Percentiles rank a stretch among this genome's conserved stretches.
phyloP scores from a whole-genome alignment of 2,329 filamentous ascomycete species.

The Cercospora berteroae region DNA sequence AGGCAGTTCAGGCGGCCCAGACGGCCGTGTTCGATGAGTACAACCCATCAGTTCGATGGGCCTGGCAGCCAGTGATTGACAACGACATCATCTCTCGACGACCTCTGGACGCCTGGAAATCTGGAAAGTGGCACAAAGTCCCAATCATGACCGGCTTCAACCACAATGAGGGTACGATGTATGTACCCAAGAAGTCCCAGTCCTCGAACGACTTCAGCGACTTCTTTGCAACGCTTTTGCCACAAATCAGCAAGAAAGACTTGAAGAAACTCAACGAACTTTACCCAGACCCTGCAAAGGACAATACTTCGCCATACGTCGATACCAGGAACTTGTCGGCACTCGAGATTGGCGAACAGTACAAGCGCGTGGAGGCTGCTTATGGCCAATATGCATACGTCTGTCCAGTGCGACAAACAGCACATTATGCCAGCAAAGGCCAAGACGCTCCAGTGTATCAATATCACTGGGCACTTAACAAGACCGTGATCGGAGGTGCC shows the following conservation, averaged over 20 bases:
- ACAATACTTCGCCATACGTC: constrained; percentile 44
- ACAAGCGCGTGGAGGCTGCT: constrained; percentile 57
- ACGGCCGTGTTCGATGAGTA: constrained; percentile 47
- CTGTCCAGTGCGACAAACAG: constrained; percentile 62
- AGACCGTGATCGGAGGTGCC: constrained; percentile 34
- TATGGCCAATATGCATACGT: constrained; percentile 66
- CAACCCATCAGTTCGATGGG: constrained; percentile 50
- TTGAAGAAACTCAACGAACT: constrained; percentile 56
- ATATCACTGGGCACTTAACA: constrained; percentile 61
- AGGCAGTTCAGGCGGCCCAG: constrained; percentile 42
- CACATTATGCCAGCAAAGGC: constrained; percentile 42
- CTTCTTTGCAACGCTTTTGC: constrained; percentile 64
- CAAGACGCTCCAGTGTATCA: constrained; percentile 49
- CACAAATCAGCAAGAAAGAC: constrained; percentile 54
- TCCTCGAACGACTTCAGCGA: constrained; percentile 53
- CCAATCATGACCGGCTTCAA: constrained; percentile 69
- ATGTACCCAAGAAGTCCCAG: constrained; percentile 55
- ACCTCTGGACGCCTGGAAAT: constrained; percentile 60
- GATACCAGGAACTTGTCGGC: constrained; percentile 32
- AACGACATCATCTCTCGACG: constrained; percentile 57
- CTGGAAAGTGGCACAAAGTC: constrained; percentile 54
- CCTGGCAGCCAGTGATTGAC: constrained; percentile 70
- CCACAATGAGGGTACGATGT: constrained; percentile 66
- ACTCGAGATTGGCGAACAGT: constrained; percentile 53
- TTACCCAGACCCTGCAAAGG: constrained; percentile 59